Conservation (phyloP, 2,329 filamentous ascomycete genomes). For the Thermothelomyces thermophilus region DNA sequence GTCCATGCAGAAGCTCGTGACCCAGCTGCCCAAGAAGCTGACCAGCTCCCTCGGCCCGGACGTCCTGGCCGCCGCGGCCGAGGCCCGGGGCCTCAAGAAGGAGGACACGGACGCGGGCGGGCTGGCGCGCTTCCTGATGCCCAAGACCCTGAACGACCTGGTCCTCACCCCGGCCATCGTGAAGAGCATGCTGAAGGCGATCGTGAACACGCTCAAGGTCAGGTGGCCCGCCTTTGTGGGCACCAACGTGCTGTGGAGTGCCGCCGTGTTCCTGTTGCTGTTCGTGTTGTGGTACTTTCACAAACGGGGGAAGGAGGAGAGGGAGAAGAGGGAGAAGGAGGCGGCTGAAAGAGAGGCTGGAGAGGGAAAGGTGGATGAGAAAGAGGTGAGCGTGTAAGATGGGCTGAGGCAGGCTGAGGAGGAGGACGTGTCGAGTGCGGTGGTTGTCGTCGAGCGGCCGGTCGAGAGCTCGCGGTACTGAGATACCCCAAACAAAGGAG, state of each 20-base stretch:
- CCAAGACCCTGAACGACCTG: constrained; percentile 69
- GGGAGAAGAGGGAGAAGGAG: constrained; percentile 51
- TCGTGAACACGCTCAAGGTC: constrained; percentile 79
- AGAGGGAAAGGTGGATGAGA: not conserved
- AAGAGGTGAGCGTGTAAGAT: not conserved
- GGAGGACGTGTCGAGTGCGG: constrained; percentile 6
- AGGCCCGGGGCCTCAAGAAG: constrained; percentile 57
- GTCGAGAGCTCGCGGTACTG: constrained; percentile 9
- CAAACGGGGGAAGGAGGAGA: constrained; percentile 82
- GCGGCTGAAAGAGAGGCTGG: constrained; percentile 10
- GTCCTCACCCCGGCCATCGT: constrained; percentile 80
- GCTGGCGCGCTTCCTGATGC: constrained; percentile 58
- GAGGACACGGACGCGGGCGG: constrained; percentile 42
- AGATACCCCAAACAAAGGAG: not conserved
- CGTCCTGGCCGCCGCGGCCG: constrained; percentile 69
- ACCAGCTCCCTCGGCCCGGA: constrained; percentile 72
- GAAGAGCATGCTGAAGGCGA: constrained; percentile 77
- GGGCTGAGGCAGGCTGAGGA: not conserved
- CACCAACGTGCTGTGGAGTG: constrained; percentile 83
- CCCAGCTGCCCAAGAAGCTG: constrained; percentile 74
- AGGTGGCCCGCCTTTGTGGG: constrained; percentile 88
- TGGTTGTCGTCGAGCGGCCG: constrained; percentile 6
- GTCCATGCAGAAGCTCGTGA: constrained; percentile 80
- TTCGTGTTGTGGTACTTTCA: constrained; percentile 98
- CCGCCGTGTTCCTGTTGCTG: constrained; percentile 81